phyloP scores from a whole-genome alignment of 805 yeast genomes.

The Myxozyma geophila region DNA sequence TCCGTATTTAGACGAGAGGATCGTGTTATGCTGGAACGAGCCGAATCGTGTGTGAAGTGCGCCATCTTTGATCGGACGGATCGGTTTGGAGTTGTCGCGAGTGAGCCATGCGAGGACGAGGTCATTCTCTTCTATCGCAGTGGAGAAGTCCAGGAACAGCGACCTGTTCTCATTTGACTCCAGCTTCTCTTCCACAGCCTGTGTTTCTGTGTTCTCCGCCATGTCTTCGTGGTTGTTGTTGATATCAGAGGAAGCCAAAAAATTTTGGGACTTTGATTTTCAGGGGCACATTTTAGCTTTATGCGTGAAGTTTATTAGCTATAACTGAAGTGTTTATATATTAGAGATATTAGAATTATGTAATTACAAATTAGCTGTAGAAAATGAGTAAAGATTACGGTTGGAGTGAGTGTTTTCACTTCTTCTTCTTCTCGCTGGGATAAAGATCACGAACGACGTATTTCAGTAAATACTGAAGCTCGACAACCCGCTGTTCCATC shows the following conservation, averaged over 20 bases:
- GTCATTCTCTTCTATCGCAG: conserved; percentile 80
- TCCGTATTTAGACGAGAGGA: conserved; percentile 84
- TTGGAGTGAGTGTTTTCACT: neutral
- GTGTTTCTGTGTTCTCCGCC: neutral
- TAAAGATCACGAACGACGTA: conserved; percentile 15
- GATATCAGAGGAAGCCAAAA: neutral
- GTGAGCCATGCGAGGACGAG: conserved; percentile 85
- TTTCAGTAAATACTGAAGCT: conserved; percentile 15
- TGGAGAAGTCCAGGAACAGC: conserved; percentile 65
- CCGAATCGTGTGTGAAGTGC: conserved; percentile 84
- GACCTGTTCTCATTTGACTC: conserved; percentile 37
- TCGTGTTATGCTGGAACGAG: conserved; percentile 76
- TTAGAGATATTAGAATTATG: neutral
- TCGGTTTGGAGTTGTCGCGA: conserved; percentile 77
- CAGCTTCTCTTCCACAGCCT: neutral
- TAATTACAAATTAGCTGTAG: neutral
- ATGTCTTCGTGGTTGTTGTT: neutral
- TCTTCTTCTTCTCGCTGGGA: conserved; percentile 12
- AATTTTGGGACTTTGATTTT: conserved; percentile 2
- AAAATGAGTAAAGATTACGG: neutral
- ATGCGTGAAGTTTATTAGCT: neutral
- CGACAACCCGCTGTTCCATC: conserved; percentile 22
- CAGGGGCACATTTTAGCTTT: neutral
- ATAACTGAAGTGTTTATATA: too few relatives aligned
- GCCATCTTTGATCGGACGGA: conserved; percentile 49